Percentiles rank a stretch among this genome's conserved stretches.
phyloP scores from a whole-genome alignment of 2,329 filamentous ascomycete species.

The Fusarium redolens region DNA sequence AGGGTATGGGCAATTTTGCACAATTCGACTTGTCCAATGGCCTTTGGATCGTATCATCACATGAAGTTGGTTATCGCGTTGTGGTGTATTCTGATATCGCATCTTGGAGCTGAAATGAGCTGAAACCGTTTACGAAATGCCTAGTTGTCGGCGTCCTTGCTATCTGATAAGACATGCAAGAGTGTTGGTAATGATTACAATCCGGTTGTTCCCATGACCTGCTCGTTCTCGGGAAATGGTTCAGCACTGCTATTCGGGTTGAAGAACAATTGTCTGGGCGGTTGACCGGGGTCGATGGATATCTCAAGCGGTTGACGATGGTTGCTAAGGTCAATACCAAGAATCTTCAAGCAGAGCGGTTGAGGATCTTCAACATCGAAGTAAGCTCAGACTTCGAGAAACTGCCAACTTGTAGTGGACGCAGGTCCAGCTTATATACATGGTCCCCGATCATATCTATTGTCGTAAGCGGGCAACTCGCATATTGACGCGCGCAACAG shows the following conservation, averaged over 20 bases:
- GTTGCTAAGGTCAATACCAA: background rate
- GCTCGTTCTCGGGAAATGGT: background rate
- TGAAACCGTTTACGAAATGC: conserved; percentile 4
- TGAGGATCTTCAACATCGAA: conserved; percentile 4
- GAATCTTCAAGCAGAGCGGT: background rate
- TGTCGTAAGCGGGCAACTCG: conserved; percentile 41
- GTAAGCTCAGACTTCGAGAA: conserved; percentile 25
- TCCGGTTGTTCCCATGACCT: background rate
- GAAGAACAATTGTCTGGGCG: background rate
- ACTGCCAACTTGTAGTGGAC: conserved; percentile 8
- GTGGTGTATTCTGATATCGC: conserved; percentile 11
- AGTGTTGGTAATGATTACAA: background rate
- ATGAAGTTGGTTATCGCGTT: conserved; percentile 5
- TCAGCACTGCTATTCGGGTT: background rate
- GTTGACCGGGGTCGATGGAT: background rate
- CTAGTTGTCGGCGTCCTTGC: background rate
- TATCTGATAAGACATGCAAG: conserved; percentile 18
- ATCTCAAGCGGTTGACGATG: background rate
- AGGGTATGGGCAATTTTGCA: background rate
- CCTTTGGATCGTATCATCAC: background rate
- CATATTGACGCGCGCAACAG: conserved; percentile 48
- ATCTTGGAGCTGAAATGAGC: conserved; percentile 3
- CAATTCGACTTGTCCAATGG: background rate
- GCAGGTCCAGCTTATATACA: conserved; percentile 44
- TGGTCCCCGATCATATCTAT: conserved; percentile 24